Evolutionary conservation across 345 rosid genomes (phyloP).

Genomic region (Aquilaria yunnanensis): DNA sequence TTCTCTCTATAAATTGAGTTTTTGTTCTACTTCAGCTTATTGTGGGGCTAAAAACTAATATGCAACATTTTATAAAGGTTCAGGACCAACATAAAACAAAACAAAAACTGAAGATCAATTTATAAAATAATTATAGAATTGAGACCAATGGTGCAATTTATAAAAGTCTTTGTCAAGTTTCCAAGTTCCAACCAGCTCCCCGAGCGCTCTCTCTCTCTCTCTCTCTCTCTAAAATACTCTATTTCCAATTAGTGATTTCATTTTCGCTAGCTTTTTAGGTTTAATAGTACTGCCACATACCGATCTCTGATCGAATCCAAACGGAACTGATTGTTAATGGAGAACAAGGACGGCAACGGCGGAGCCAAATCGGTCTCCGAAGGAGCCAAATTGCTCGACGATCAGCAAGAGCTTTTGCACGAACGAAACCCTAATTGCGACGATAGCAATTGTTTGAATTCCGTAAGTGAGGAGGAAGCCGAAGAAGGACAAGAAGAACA

Average conservation of each 20-base stretch:
- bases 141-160: too few species aligned
- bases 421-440: constrained; percentile 26
- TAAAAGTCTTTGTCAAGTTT: too few species aligned
- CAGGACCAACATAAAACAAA: too few species aligned
- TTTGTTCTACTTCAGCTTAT: too few species aligned
- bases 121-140: too few species aligned
- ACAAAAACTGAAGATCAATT: too few species aligned
- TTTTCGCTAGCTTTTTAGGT: neutral
- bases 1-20: too few species aligned
- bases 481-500: constrained; percentile 20
- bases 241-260: neutral
- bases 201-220: too few species aligned
- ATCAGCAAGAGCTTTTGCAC: constrained; percentile 11
- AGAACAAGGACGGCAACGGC: constrained; percentile 17
- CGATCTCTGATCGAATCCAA: constrained; percentile 5
- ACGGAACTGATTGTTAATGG: constrained; percentile 18
- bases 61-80: too few species aligned
- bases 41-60: too few species aligned
- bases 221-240: neutral
- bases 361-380: constrained; percentile 8
- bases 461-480: constrained; percentile 1
- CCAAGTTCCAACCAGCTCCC: too few species aligned
- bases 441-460: constrained; percentile 12
- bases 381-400: constrained; percentile 14
- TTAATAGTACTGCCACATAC: constrained; percentile 7